Conservation (phyloP, 2,329 filamentous ascomycete genomes). For the Arachnomyces sp. region DNA sequence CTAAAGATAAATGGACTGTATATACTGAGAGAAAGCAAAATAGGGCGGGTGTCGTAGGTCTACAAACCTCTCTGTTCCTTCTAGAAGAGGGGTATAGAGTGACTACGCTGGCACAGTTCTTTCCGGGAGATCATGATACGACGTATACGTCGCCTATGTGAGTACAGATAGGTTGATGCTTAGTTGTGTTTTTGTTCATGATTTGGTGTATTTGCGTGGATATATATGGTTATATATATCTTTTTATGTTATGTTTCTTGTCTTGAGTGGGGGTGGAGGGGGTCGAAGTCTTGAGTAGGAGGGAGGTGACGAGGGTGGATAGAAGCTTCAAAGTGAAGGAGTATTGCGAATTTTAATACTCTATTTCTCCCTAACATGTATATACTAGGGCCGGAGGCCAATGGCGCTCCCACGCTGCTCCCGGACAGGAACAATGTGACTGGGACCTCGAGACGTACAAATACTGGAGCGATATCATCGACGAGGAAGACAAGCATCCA, state of each 20-base stretch:
- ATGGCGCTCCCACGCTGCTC: constrained; percentile 37
- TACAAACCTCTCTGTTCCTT: constrained; percentile 38
- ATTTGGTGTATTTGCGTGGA: constrained; percentile 7
- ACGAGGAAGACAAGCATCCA: constrained; percentile 18
- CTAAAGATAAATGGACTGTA: too few relatives aligned
- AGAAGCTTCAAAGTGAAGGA: too few relatives aligned
- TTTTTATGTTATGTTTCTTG: too few relatives aligned
- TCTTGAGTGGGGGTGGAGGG: too few relatives aligned
- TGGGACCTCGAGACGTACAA: constrained; percentile 40
- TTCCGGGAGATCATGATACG: constrained; percentile 34
- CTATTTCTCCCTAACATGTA: too few relatives aligned
- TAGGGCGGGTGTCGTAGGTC: constrained; percentile 40
- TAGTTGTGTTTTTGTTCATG: neutral
- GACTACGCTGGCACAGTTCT: constrained; percentile 35
- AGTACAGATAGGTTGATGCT: neutral
- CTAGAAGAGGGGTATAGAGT: constrained; percentile 34
- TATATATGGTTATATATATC: constrained; percentile 11
- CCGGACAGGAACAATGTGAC: constrained; percentile 25
- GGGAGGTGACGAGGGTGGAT: too few relatives aligned
- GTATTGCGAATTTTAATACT: too few relatives aligned
- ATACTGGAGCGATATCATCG: constrained; percentile 29
- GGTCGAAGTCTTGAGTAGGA: too few relatives aligned
- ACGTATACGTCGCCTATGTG: constrained; percentile 39
- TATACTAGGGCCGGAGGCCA: constrained; percentile 39
- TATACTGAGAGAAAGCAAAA: too few relatives aligned